Base-by-base conservation (phyloP, 2,329 filamentous ascomycete genomes). In the Ophiostoma quercus region DNA sequence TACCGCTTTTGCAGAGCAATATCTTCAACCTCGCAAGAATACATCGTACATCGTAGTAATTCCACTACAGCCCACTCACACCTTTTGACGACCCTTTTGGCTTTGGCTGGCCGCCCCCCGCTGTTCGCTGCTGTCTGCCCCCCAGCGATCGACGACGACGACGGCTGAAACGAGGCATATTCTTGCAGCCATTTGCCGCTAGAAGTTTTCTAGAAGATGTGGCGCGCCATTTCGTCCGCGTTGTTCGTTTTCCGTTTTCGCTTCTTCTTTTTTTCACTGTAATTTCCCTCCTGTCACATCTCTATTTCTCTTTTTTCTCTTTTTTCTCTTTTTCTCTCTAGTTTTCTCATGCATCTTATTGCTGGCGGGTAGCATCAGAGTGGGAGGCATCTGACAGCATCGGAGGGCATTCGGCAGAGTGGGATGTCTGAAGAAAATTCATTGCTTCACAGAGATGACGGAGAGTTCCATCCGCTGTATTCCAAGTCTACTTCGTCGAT, bases 181-280 rank as follows among this genome's bases (percentile, higher is more conserved):
- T 66, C n/a, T 25, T 66, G 63, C 19, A 37, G 34, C 63, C 63
- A 41, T 14, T 68, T 37, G 34, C 19, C 70, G 67, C 73, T 74
- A 74, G 72, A 74, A 74, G 70, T 25, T 63, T 74, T 74, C 73
- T 73, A 72, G 73, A 74, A 73, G 68, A 41, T 51, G 66, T 68
- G 65, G 67, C 65, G 65, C 67, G 54, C 60, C 67, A 69, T 68
- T 67, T 69, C 47, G 60, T 62, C 66, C 37, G 34, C 2, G 34
- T 34, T 34, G 34, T 34, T 63, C 62, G 2, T 65, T n/a, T 25
- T 54, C n/a, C 11, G 9, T 22, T 60, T 60, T 60, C 25, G 25
- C 25, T 34, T 34, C 34, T 34, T 34, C 34, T 34, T 62, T 2
- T 51, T 16, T 60, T 2, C 14, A 25, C 16, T 22, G 34, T 65